Evolutionary conservation across 2,329 filamentous ascomycete species (phyloP).

Genomic region (Cadophora sp.): DNA sequence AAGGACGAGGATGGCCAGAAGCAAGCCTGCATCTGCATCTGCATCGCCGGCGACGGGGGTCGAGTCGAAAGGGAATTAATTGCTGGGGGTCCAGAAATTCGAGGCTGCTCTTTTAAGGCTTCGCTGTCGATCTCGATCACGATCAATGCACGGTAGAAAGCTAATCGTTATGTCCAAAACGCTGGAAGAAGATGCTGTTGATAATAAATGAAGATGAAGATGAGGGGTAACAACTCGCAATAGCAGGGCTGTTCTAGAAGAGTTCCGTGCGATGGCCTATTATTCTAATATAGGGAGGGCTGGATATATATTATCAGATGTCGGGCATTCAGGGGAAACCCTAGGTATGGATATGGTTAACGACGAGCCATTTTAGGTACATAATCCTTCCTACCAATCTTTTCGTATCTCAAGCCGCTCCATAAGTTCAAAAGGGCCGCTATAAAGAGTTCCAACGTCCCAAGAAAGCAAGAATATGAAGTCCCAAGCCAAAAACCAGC

Average conservation of each 20-base stretch:
- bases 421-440: background rate
- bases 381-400: conserved; percentile 13
- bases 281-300: background rate
- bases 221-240: background rate
- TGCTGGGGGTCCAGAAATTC: background rate
- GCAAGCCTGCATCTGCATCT: conserved; percentile 15
- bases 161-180: background rate
- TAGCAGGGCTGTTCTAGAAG: conserved; percentile 10
- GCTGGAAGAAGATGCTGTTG: no score
- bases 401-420: background rate
- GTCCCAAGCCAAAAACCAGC: background rate
- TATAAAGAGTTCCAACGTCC: background rate
- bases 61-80: background rate
- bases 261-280: conserved; percentile 5
- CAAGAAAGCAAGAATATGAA: background rate
- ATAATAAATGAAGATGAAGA: conserved; percentile 3
- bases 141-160: background rate
- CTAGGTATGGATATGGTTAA: conserved; percentile 1
- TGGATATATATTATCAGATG: conserved; percentile 5
- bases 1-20: background rate
- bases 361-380: conserved; percentile 18
- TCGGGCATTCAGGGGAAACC: background rate
- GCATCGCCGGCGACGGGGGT: conserved; percentile 8
- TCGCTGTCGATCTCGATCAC: background rate
- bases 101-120: background rate